Percentiles rank a stretch among this genome's conserved stretches.
Evolutionary conservation across 805 yeast genomes (phyloP).

Genomic region (Nakazawaea laoshanensis): DNA sequence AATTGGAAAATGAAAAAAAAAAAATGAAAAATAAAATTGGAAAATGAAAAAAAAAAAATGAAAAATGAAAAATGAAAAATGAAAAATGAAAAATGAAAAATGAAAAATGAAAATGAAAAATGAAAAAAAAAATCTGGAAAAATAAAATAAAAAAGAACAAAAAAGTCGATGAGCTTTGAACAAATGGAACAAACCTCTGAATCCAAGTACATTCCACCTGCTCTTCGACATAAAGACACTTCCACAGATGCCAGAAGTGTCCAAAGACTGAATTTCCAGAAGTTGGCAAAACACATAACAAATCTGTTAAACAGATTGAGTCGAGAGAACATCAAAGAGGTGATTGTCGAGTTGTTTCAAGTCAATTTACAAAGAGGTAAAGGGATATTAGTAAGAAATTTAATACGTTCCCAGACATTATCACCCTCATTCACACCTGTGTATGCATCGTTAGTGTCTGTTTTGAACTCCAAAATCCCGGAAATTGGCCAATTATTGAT

Average conservation of each 20-base stretch:
- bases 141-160: too few relatives aligned
- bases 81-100: too few relatives aligned
- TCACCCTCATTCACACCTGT: conserved; percentile 34
- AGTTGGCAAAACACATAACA: not conserved
- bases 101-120: too few relatives aligned
- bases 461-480: conserved; percentile 62
- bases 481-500: conserved; percentile 53
- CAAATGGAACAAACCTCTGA: too few relatives aligned
- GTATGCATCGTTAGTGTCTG: conserved; percentile 49
- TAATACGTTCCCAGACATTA: conserved; percentile 45
- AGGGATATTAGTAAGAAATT: conserved; percentile 48
- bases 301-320: conserved; percentile 34
- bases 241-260: too few relatives aligned
- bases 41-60: not conserved
- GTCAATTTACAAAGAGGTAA: conserved; percentile 53
- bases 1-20: too few relatives aligned
- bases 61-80: too few relatives aligned
- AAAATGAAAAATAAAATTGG: too few relatives aligned
- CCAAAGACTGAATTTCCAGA: too few relatives aligned
- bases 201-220: too few relatives aligned
- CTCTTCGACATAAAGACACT: too few relatives aligned
- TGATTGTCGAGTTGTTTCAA: conserved; percentile 41
- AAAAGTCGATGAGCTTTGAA: not conserved
- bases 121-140: too few relatives aligned
- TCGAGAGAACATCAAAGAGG: conserved; percentile 35